Base-by-base conservation (phyloP, 305 asterid genomes). In the Fraxinus latifolia region DNA sequence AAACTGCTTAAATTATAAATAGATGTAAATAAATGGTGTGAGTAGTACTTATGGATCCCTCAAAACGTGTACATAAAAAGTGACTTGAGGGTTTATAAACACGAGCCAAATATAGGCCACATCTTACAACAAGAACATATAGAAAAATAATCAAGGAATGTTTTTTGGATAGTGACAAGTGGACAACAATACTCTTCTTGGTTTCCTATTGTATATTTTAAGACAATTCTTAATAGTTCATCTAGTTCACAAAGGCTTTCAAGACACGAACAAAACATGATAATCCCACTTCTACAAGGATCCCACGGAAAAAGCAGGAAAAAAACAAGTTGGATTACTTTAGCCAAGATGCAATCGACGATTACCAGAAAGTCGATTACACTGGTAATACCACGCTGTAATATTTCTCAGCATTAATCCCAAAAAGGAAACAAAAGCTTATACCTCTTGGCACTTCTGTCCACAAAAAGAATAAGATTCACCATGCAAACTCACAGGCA, bases 361-460 rank as follows among this genome's bases (percentile, higher is more conserved):
- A 62, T 62, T 62, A 62, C 72, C 72, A 70, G 25, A 82, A 14
- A 37, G 19, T 3, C 25, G 39, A 65, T n/a, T 9, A 82, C 27
- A 82, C 25, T 3, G 19, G 4, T 21, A 75, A 74, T 3, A 79
- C 17, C 25, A 33, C 39, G 72, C 34, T 55, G 71, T 58, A 74
- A 77, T 80, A 62, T 78, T 80, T 78, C 75, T 82, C 80, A 81
- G 55, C 77, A 55, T 33, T 78, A 58, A 80, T 36, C 19, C 58
- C 25, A 33, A 67, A 53, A 80, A 58, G 50, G 70, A 81, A 85
- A 79, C 53, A 77, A 37, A 32, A 67, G 78, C 32, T 68, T 83
- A 74, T 95, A 96, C 99, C 99, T 96, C 95, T 87, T 87, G 97
- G 92, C 98, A 96, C 80, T 87, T 91, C 79, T 67, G 83, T 87